A percentile compares a stretch with the other conserved stretches of the same genome.
These are phyloP conservation scores for Hydnomerulius pinastri DNA, from an alignment of 768 basidiomycete species.

Conservation along the genomic window DNA sequence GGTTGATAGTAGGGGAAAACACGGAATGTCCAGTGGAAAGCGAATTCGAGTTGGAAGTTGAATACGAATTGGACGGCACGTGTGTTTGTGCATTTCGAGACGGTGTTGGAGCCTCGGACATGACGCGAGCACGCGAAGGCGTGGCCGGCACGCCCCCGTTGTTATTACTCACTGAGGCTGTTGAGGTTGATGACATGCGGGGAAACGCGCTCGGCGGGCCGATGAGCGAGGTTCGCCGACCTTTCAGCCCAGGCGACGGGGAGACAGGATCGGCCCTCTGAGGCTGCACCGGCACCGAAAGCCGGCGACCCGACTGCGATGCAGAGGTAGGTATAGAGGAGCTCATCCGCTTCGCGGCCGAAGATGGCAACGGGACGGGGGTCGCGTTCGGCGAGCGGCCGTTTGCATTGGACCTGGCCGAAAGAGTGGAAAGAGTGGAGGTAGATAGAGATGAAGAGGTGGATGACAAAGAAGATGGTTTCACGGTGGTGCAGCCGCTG, in stretches of 20 bases:
- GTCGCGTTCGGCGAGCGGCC: slow-evolving; percentile 53
- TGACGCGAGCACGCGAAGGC: slow-evolving; percentile 44
- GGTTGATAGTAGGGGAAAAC: slow-evolving; percentile 38
- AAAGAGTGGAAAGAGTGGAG: slow-evolving; percentile 21
- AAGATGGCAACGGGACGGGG: slow-evolving; percentile 41
- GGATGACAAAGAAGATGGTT: slow-evolving; percentile 29
- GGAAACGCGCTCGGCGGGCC: slow-evolving; percentile 31
- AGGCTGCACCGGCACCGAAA: slow-evolving; percentile 40
- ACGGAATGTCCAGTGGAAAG: slow-evolving; percentile 20
- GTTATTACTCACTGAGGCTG: slow-evolving; percentile 18
- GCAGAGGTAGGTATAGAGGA: slow-evolving; percentile 40
- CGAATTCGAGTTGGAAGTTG: slow-evolving; percentile 28
- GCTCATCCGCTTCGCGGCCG: slow-evolving; percentile 38
- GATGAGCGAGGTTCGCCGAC: slow-evolving; percentile 28
- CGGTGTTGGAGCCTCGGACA: slow-evolving; percentile 41
- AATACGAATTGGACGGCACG: slow-evolving; percentile 14
- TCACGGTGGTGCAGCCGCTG: slow-evolving; percentile 55
- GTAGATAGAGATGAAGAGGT: slow-evolving; percentile 28
- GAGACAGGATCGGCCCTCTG: slow-evolving; percentile 29
- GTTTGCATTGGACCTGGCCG: slow-evolving; percentile 17
- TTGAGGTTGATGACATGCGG: slow-evolving; percentile 15
- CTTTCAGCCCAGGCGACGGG: slow-evolving; percentile 27
- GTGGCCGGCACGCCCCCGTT: slow-evolving; percentile 30
- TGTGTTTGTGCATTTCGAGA: slow-evolving; percentile 27
- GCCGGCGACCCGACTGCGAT: slow-evolving; percentile 36